Base-by-base conservation (phyloP, 139 green algal species). In the Picochlorum costavermella region DNA sequence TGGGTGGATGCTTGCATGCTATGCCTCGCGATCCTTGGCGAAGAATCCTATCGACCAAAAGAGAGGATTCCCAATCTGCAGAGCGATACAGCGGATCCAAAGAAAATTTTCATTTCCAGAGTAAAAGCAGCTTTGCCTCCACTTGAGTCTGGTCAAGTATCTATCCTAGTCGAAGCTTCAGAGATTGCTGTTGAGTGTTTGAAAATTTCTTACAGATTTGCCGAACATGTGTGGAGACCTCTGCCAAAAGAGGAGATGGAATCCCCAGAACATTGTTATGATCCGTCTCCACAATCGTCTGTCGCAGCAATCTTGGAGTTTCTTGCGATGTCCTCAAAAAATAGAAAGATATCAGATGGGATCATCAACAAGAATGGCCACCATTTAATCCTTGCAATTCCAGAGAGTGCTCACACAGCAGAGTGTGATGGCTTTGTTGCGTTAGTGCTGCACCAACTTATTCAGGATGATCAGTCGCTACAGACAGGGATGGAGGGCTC, bases 401-500 rank as follows among this genome's bases (percentile, higher is more conserved):
- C 92, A 0, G 37, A 65, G 9, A 36, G 75, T 0, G 82, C 75
- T 63, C 63, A 84, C 29, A 50, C 73, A 17, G 77, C 79, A 2
- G 71, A 75, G 16, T 81, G 86, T 13, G 87, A 97, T 73, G 61
- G 75, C 2, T 60, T 81, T 43, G 80, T 91, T 17, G 65, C 81
- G 1, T 64, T 84, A 5, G 75, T 98, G 12, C 67, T 98, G 46
- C 78, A 87, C 2, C 83, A 97, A 65, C 68, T 96, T 45, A 64
- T 96, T 64, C 91, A 98, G 70, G 92, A 98, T 70, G 80, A 81
- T 2, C 63, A 67, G 33, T 95, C 89, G 8, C 80, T 98, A 67
- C 84, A 91, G 68, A 53, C 69, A 2, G 89, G 83, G 56, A 96
- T 98, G 92, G 92, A 97, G 72, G 63, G 78, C 0, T 90, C 97